Conservation (phyloP, 768 basidiomycete genomes). For the Leccinum uliginosum region DNA sequence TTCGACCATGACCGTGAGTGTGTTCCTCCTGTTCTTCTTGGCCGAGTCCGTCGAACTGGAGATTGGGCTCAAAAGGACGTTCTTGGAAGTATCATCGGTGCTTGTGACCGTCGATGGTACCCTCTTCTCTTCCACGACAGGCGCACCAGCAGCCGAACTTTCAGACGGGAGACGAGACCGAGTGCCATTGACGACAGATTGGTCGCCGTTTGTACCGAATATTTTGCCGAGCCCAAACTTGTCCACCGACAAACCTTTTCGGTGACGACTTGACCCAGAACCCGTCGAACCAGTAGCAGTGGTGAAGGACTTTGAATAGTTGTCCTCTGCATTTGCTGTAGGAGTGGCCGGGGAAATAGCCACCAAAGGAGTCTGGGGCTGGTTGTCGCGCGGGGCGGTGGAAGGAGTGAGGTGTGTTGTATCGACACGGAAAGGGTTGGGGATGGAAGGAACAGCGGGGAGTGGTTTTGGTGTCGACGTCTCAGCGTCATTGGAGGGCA, state of each 20-base stretch:
- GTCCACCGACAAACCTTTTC: slow-evolving; percentile 72
- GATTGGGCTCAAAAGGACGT: slow-evolving; percentile 35
- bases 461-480: slow-evolving; percentile 24
- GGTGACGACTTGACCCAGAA: slow-evolving; percentile 48
- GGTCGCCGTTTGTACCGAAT: slow-evolving; percentile 46
- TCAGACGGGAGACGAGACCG: slow-evolving; percentile 43
- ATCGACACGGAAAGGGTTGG: slow-evolving; percentile 17
- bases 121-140: slow-evolving; percentile 18
- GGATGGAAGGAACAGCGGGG: slow-evolving; percentile 27
- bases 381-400: slow-evolving; percentile 26
- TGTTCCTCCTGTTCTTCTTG: slow-evolving; percentile 72
- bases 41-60: slow-evolving; percentile 27
- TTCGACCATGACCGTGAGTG: slow-evolving; percentile 84
- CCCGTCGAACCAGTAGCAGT: slow-evolving; percentile 32
- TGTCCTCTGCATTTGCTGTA: slow-evolving; percentile 27
- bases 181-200: slow-evolving; percentile 28
- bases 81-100: slow-evolving; percentile 21
- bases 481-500: slow-evolving; percentile 12
- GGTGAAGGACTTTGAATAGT: slow-evolving; percentile 26
- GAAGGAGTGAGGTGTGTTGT: slow-evolving; percentile 19
- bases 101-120: slow-evolving; percentile 2
- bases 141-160: slow-evolving; percentile 28
- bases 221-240: slow-evolving; percentile 77
- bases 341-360: slow-evolving; percentile 43
- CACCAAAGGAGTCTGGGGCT: slow-evolving; percentile 27